Percentiles rank a stretch among this genome's conserved stretches.
These are phyloP conservation scores for Lentinus tigrinus DNA, from an alignment of 768 basidiomycete genomes.

Conservation along the genomic window DNA sequence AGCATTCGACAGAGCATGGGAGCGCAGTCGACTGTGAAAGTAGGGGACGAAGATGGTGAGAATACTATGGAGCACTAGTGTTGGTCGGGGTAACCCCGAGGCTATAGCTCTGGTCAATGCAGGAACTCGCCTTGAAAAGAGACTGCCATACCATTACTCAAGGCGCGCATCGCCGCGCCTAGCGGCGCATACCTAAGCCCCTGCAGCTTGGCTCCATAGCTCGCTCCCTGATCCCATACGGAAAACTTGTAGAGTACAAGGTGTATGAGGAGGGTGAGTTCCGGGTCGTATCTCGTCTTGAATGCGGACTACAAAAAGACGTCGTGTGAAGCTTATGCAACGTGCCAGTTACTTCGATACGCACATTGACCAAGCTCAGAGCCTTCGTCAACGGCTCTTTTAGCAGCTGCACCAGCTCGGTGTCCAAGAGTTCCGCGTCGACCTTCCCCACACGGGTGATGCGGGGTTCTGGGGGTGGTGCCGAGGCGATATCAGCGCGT, in stretches of 20 bases:
- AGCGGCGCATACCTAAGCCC: conserved; percentile 60
- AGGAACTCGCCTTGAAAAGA: background rate
- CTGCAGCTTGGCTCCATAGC: conserved; percentile 82
- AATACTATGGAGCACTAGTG: conserved; percentile 63
- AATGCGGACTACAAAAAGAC: conserved; percentile 46
- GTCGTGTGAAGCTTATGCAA: background rate
- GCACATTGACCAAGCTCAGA: conserved; percentile 64
- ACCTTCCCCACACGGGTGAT: conserved; percentile 84
- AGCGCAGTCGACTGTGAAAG: conserved; percentile 68
- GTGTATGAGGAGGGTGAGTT: conserved; percentile 68
- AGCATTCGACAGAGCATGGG: conserved; percentile 74
- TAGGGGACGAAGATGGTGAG: conserved; percentile 80
- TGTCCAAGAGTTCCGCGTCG: conserved; percentile 88
- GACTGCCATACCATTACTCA: conserved; percentile 30
- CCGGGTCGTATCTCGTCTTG: conserved; percentile 67
- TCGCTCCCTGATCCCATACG: conserved; percentile 76
- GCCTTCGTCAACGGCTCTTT: conserved; percentile 80
- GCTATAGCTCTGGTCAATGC: conserved; percentile 38
- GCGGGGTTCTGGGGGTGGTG: conserved; percentile 38
- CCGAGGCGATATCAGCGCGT: conserved; percentile 36
- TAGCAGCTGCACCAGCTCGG: conserved; percentile 79
- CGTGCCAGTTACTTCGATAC: no score
- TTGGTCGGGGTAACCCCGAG: conserved; percentile 61
- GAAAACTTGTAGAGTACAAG: conserved; percentile 78
- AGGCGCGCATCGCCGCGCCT: conserved; percentile 11